Percentiles rank a stretch among this genome's conserved stretches.
phyloP scores from a whole-genome alignment of 305 asterid species.

The Fraxinus sp. region DNA sequence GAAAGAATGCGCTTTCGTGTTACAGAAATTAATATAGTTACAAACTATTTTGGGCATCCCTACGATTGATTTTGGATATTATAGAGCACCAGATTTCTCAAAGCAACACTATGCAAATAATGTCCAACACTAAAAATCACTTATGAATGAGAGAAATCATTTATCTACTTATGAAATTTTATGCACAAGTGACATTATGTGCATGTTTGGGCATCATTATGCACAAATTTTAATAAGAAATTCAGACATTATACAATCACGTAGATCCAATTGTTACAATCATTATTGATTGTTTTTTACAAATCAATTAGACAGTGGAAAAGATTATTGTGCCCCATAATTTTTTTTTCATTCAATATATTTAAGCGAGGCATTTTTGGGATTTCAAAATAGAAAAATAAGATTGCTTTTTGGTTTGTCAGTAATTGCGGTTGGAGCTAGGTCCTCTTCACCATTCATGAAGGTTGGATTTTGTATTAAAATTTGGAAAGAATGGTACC shows the following conservation, averaged over 20 bases:
- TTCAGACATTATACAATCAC: no score
- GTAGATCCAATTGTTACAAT: neutral
- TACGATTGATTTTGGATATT: no score
- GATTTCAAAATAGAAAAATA: neutral
- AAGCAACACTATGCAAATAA: neutral
- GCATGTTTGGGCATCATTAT: neutral
- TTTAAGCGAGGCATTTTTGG: neutral
- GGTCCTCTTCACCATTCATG: no score
- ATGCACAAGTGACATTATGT: neutral
- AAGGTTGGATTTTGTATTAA: neutral
- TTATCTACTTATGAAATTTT: neutral
- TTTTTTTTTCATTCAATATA: neutral
- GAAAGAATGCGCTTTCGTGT: neutral
- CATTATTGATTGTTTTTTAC: neutral
- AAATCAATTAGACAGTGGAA: neutral
- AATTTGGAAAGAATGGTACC: neutral
- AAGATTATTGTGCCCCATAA: no score
- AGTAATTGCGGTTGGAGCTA: no score
- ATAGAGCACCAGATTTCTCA: neutral
- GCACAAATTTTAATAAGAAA: neutral
- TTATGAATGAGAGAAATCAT: neutral
- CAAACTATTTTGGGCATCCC: neutral
- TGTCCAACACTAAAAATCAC: neutral
- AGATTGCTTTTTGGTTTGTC: neutral
- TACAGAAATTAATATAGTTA: neutral